Conservation (phyloP, 1,284 basidiomycete genomes). For the Ganoderma boninense region DNA sequence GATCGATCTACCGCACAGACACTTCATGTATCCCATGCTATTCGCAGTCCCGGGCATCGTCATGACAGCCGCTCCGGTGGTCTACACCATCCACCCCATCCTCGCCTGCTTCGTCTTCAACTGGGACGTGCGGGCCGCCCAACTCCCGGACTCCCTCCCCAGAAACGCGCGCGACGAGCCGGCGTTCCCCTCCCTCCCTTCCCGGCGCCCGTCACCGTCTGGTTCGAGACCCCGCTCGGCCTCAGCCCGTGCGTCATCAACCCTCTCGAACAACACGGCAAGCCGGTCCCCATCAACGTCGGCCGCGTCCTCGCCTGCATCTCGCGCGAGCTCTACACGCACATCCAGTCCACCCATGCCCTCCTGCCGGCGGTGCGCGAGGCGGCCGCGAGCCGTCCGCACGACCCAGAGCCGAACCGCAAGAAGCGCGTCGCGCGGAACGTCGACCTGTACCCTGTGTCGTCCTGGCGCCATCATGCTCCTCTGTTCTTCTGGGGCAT, state of each 20-base stretch:
- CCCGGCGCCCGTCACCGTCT: background rate
- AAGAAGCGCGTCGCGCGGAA: background rate
- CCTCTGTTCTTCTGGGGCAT: constrained; percentile 2
- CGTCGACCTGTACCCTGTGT: constrained; percentile 2
- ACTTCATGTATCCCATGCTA: background rate
- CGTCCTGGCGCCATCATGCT: background rate
- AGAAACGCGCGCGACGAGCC: background rate
- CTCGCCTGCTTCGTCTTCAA: constrained; percentile 1
- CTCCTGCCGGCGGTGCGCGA: background rate
- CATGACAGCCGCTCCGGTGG: background rate
- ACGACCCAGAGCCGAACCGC: background rate
- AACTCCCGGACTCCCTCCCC: background rate
- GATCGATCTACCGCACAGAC: background rate
- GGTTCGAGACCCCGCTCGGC: background rate
- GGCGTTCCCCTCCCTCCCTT: background rate
- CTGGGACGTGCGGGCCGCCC: background rate
- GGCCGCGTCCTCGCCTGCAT: constrained; percentile 3
- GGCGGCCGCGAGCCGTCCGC: background rate
- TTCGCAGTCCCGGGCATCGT: background rate
- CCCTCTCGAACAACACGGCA: background rate
- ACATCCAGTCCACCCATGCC: background rate
- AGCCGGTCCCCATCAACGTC: background rate
- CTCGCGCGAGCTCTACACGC: background rate
- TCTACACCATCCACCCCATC: background rate
- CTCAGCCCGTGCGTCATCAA: background rate